Base-by-base conservation (phyloP, 192 early-diverging fungal genomes). In the Gaertneriomyces sp. region DNA sequence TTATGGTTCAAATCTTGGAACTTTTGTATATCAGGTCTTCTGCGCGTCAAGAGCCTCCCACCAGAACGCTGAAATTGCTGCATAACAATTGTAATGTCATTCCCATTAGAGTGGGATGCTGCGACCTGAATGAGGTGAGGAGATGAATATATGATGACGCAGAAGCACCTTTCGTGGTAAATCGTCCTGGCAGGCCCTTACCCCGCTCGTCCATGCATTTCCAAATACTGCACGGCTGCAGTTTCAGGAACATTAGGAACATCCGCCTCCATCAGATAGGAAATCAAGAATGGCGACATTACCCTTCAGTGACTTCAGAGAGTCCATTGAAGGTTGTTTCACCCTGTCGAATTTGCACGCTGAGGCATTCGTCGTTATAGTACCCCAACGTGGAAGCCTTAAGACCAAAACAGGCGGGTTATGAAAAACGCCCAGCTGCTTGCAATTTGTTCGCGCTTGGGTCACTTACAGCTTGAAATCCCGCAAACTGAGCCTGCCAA, bases 401-500 rank as follows among this genome's bases (percentile, higher is more conserved):
- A 0, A 50, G 42, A n/a, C 58, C 38, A 38, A 16, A 7, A 2
- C 25, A 33, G 25, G 25, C 2, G 25, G 25, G 25, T 33, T 33
- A 33, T 33, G 25, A 33, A 33, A 33, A 33, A 33, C 25, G 25
- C 25, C 25, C 25, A 1, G 25, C 25, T 33, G 25, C 25, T 33
- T 33, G 25, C 25, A 33, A 33, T 1, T 33, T 33, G 25, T 33
- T 33, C 25, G 25, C 25, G 25, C 25, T 33, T 2, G 2, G 25
- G 25, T 45, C 12, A 17, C 62, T 17, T 64, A 64, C 62, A 5
- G 62, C 62, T 20, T 64, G 62, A 53, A 64, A 64, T 12, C 62
- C 62, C 8, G 62, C 62, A 47, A 64, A 64, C 39, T 64, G 62
- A 7, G 62, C 62, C 40, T 64, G 62, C 62, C 62, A 64, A 39